Conservation (phyloP, 305 asterid genomes). For the Fraxinus latifolia region DNA sequence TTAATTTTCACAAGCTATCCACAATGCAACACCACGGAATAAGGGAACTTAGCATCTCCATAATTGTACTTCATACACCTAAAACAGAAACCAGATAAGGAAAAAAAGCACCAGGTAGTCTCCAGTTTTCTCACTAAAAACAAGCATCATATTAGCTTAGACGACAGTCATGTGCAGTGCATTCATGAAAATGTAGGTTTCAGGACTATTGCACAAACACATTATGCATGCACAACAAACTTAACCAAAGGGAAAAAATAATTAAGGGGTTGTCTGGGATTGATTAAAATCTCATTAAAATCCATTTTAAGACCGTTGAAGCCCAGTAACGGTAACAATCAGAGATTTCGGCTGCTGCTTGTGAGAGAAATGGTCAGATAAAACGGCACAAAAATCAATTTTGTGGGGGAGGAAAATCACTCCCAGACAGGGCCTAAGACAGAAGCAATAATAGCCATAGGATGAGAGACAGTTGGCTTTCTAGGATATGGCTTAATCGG, state of each 20-base stretch:
- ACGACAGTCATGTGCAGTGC: not conserved
- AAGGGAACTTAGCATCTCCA: not conserved
- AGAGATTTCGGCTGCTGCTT: no score
- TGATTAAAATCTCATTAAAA: no score
- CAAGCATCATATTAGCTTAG: not conserved
- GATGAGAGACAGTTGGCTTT: not conserved
- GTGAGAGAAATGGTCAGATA: no score
- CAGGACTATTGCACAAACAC: not conserved
- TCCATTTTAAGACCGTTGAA: no score
- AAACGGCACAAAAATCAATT: no score
- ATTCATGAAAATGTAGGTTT: not conserved
- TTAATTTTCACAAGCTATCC: not conserved
- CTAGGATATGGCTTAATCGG: not conserved
- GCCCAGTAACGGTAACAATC: no score
- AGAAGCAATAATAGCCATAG: not conserved
- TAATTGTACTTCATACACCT: not conserved
- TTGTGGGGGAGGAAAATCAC: no score
- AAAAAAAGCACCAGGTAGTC: not conserved
- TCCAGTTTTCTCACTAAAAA: not conserved
- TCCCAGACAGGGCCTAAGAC: not conserved
- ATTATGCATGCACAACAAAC: not conserved
- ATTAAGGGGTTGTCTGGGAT: not conserved
- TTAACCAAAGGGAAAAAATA: not conserved
- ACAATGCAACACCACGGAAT: not conserved
- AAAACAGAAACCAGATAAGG: not conserved